phyloP scores from a whole-genome alignment of 441 rosid genomes.

The Erodium chrysanthum region DNA sequence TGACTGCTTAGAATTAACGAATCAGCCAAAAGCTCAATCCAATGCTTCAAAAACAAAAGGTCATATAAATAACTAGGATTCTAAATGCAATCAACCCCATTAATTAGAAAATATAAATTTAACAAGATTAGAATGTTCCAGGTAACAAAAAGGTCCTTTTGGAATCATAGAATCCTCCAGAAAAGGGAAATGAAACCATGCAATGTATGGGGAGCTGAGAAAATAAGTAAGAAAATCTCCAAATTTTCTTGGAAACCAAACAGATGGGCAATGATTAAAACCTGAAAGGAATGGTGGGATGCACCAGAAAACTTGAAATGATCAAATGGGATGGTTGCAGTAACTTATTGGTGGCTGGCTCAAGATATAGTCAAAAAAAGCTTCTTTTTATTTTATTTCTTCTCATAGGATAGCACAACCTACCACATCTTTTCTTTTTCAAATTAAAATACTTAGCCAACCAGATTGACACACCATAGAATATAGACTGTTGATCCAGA shows the following conservation, averaged over 20 bases:
- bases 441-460: too few species aligned
- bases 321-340: neutral
- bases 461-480: too few species aligned
- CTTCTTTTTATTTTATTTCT: neutral
- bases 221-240: neutral
- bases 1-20: neutral
- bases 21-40: conserved; percentile 7
- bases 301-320: neutral
- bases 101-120: neutral
- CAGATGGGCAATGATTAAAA: neutral
- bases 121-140: neutral
- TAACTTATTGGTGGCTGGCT: neutral
- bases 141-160: neutral
- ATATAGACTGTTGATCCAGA: too few species aligned
- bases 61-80: neutral
- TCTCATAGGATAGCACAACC: neutral
- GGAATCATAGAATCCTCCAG: neutral
- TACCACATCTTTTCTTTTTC: too few species aligned
- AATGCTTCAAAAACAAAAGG: neutral
- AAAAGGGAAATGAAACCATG: neutral
- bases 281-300: neutral
- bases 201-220: neutral
- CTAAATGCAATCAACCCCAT: neutral
- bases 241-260: neutral
- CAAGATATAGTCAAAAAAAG: neutral